Conservation (phyloP, 1,284 basidiomycete species). For the Heterobasidion parviporum region DNA sequence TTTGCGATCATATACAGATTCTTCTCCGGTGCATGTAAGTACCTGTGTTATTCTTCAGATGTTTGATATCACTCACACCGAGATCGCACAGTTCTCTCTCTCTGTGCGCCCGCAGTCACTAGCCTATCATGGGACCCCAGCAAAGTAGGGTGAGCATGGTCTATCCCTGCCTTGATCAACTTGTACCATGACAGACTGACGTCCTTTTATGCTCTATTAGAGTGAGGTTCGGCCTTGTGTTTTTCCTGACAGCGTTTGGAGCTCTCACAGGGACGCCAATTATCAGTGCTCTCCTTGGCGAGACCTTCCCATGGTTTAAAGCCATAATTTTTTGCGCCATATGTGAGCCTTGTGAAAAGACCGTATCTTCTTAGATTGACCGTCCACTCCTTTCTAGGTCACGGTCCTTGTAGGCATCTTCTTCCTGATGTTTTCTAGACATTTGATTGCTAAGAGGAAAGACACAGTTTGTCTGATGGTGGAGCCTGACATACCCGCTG, state of each 20-base stretch:
- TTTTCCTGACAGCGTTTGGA: slow-evolving; percentile 13
- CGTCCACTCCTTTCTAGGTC: too few relatives aligned
- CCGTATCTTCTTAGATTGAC: too few relatives aligned
- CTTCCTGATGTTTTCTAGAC: too few relatives aligned
- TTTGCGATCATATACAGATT: slow-evolving; percentile 12
- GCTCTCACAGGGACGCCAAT: slow-evolving; percentile 21
- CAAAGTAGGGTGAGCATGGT: slow-evolving; percentile 3
- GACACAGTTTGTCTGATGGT: too few relatives aligned
- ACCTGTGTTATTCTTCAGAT: too few relatives aligned
- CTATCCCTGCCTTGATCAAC: not conserved
- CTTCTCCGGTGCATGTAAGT: slow-evolving; percentile 13
- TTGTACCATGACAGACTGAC: too few relatives aligned
- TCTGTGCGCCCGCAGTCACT: not conserved
- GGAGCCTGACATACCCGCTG: too few relatives aligned
- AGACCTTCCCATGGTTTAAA: slow-evolving; percentile 19
- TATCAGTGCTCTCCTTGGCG: slow-evolving; percentile 22
- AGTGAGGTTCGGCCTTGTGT: slow-evolving; percentile 16
- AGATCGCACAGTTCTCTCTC: not conserved
- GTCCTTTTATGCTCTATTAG: slow-evolving; percentile 4
- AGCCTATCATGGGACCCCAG: not conserved
- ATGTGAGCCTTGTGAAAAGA: too few relatives aligned
- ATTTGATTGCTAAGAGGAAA: too few relatives aligned
- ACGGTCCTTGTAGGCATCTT: too few relatives aligned
- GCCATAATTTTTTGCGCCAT: slow-evolving; percentile 23
- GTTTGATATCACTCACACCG: not conserved